Base-by-base conservation (phyloP, 1,139 yeast genomes). In the Insectozyma bohioensis region DNA sequence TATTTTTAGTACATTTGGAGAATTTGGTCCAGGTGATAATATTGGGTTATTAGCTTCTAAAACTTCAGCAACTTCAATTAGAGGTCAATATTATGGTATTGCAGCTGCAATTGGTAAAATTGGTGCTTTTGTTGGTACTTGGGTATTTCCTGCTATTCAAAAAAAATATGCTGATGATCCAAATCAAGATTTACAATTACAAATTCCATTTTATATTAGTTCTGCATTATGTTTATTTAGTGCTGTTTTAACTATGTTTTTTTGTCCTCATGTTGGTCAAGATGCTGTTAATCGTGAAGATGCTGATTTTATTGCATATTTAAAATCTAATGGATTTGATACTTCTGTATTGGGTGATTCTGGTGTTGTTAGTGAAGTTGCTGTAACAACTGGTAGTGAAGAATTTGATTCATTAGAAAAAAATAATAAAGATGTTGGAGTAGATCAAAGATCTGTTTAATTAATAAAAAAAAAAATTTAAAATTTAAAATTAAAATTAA, bases 1-100 rank as follows among this genome's bases (percentile, higher is more conserved):
- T 63, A 76, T 90, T 43, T 90, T 88, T 58, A 65, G 78, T 53
- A 69, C 95, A 5, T 68, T 86, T 30, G 97, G 97, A 48, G 97
- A 90, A 60, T 85, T 88, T 58, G 95, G 96, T 16, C 90, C 95
- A 11, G 97, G 97, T 62, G 87, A 88, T 60, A 86, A 85, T 59
- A 82, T 85, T 56, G 97, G 97, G 46, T 64, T 85, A 39, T 68
- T 90, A 42, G 95, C 96, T 17, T 75, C 95, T 24, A 88, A 88
- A 61, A 83, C 95, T 19, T 75, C 82, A 33, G 85, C 96, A 26
- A 83, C 96, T 11, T 80, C 95, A 17, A 75, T 88, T 36, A 80
- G 97, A 64, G 97, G 97, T 40, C 85, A 83, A 50, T 85, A 85
- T 61, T 90, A 90, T 56, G 94, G 94, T 47, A 72, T 87, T 47